Base-by-base conservation (phyloP, 1,284 basidiomycete genomes). In the Leccinum solheimii region DNA sequence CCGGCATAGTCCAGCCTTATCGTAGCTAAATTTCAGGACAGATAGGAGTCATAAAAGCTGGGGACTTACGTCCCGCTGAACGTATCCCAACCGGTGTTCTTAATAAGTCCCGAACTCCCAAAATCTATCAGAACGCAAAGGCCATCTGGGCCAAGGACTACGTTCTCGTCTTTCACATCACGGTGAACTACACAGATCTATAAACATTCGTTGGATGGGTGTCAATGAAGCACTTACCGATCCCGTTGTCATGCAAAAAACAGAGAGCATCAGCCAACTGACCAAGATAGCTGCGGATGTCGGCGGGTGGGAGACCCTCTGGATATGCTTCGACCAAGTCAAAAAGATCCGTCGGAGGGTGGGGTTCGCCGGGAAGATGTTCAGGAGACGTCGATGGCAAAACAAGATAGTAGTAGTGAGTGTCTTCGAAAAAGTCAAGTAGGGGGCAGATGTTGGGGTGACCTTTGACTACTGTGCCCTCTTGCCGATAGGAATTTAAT, bases 101-200 rank as follows among this genome's bases (percentile, higher is more conserved):
- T 90, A 56, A 95, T 86, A 61, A 96, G 83, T 32, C 95, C 95
- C 26, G 94, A 95, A 69, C 95, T 93, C 67, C 95, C 95, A 76
- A 98, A 98, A 75, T 99, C 97, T 75, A 99, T 99, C 67, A 99
- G 78, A 75, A 98, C 92, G 70, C 92, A 95, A 71, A 87, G 83
- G 38, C 87, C 90, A 63, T 81, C 76, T 50, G 84, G 81, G 5
- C 90, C 91, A 53, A 93, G 81, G 32, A 93, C 87, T 43, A 99
- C 95, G 74, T 99, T 99, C 77, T 99, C 97, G 72, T 99, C 97
- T 78, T 99, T 99, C 77, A 99, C 89, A 73, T 99, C 97, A 63
- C 97, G 93, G 78, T 99, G 97, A 7, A 99, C 96, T 86, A 83
- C 19, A 55, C 23, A 60, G 62, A 58, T 61, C 50, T 56, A 61